phyloP scores from a whole-genome alignment of 129 eudicot genomes.

The Heracleum sosnowskyi region DNA sequence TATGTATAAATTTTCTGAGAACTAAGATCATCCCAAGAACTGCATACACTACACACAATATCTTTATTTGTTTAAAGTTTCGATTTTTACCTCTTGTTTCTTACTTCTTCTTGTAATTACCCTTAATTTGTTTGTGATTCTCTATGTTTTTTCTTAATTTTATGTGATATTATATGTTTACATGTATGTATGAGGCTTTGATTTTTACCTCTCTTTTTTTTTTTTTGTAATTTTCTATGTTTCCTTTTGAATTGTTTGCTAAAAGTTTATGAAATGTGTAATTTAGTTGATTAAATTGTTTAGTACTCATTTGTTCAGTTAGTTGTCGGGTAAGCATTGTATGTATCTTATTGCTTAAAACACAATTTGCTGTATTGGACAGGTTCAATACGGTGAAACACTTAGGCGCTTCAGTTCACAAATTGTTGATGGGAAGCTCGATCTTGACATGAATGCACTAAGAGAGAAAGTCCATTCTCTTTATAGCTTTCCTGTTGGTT shows the following conservation, averaged over 20 bases:
- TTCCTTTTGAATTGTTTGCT: not conserved
- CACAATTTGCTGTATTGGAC: slow-evolving; percentile 6
- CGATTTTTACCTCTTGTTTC: not conserved
- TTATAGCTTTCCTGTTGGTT: slow-evolving; percentile 46
- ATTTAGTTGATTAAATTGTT: too few relatives aligned
- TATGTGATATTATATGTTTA: too few relatives aligned
- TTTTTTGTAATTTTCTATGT: not conserved
- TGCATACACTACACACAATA: not conserved
- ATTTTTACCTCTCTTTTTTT: not conserved
- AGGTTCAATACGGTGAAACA: slow-evolving; percentile 70
- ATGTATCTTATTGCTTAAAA: not conserved
- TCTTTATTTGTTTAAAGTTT: not conserved
- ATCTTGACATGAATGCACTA: slow-evolving; percentile 39
- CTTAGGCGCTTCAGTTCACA: slow-evolving; percentile 64
- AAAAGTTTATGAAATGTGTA: not conserved
- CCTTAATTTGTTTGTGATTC: not conserved
- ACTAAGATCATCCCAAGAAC: too few relatives aligned
- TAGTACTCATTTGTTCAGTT: too few relatives aligned
- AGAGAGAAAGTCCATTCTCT: slow-evolving; percentile 46
- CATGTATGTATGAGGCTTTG: not conserved
- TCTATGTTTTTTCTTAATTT: too few relatives aligned
- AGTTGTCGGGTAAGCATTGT: not conserved
- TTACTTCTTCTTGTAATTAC: not conserved
- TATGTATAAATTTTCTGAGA: too few relatives aligned
- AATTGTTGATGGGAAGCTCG: slow-evolving; percentile 33